These are phyloP conservation scores for Dillenia suffruticosa DNA, from an alignment of 164 flowering plant species.

Conservation along the genomic window DNA sequence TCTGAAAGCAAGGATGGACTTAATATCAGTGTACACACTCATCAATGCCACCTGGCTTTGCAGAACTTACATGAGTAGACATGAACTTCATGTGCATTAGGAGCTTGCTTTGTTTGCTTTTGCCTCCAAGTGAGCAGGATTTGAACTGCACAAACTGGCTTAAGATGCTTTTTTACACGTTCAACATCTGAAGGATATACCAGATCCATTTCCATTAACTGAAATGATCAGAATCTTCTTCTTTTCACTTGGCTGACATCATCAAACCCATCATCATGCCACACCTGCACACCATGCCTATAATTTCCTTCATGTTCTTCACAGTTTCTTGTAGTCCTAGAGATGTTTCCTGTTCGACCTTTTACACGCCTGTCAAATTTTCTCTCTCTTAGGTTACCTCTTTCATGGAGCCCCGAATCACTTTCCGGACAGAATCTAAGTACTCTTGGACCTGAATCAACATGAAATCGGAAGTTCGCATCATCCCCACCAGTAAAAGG, in stretches of 20 bases:
- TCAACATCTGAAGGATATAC: too few relatives aligned
- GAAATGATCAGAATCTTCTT: slow-evolving; percentile 35
- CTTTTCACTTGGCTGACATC: slow-evolving; percentile 42
- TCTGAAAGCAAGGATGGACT: too few relatives aligned
- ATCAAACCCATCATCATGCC: slow-evolving; percentile 45
- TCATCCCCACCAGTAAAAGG: slow-evolving; percentile 27
- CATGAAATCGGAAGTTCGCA: slow-evolving; percentile 31
- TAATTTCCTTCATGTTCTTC: slow-evolving; percentile 50
- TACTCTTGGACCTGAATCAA: slow-evolving; percentile 43
- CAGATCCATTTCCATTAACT: not conserved
- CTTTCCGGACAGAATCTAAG: slow-evolving; percentile 41
- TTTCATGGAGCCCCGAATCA: slow-evolving; percentile 32
- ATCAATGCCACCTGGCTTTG: too few relatives aligned
- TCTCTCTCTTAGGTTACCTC: slow-evolving; percentile 44
- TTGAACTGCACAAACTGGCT: too few relatives aligned
- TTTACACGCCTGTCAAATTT: slow-evolving; percentile 50
- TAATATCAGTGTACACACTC: too few relatives aligned
- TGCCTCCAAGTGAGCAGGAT: too few relatives aligned
- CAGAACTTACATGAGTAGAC: too few relatives aligned
- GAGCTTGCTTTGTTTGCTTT: too few relatives aligned
- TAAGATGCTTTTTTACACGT: too few relatives aligned
- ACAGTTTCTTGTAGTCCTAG: slow-evolving; percentile 39
- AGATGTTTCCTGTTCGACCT: slow-evolving; percentile 27
- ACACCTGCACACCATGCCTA: slow-evolving; percentile 37
- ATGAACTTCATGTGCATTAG: too few relatives aligned